phyloP scores from a whole-genome alignment of 2,329 filamentous ascomycete genomes.

The Decorospora gaudefroyi region DNA sequence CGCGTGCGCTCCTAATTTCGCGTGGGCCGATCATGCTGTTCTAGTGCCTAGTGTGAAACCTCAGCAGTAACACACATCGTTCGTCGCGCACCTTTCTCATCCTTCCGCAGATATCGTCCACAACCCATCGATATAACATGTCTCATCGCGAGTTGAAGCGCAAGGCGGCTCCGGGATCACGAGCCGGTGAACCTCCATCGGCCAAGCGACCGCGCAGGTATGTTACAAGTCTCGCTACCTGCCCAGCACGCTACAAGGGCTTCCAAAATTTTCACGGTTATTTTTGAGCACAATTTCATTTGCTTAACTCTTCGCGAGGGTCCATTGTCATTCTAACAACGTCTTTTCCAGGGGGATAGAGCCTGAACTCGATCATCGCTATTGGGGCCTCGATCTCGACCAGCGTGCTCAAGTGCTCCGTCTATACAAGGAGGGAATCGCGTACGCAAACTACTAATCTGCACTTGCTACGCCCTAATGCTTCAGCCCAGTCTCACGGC shows the following conservation, averaged over 20 bases:
- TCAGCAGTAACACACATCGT: neutral
- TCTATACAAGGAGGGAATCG: conserved; percentile 6
- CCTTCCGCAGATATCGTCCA: neutral
- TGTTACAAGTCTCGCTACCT: neutral
- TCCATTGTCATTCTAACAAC: too few relatives aligned
- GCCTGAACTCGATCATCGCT: neutral
- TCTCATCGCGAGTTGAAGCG: neutral
- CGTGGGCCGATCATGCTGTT: neutral
- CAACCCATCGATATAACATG: neutral
- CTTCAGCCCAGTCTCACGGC: too few relatives aligned
- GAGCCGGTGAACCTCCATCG: neutral
- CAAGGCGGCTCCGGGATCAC: neutral
- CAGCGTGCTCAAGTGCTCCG: neutral
- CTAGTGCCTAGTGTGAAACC: neutral
- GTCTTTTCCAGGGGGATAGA: too few relatives aligned
- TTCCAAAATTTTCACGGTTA: too few relatives aligned
- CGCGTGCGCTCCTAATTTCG: neutral
- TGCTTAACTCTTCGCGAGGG: neutral
- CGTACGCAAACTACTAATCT: too few relatives aligned
- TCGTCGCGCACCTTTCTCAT: neutral
- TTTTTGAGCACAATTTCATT: neutral
- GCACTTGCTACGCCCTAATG: too few relatives aligned
- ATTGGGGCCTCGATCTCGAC: conserved; percentile 3
- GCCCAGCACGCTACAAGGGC: too few relatives aligned
- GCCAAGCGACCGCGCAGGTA: conserved; percentile 1